Conservation (phyloP, 257 asterid species). For the Solanum dulcamara region DNA sequence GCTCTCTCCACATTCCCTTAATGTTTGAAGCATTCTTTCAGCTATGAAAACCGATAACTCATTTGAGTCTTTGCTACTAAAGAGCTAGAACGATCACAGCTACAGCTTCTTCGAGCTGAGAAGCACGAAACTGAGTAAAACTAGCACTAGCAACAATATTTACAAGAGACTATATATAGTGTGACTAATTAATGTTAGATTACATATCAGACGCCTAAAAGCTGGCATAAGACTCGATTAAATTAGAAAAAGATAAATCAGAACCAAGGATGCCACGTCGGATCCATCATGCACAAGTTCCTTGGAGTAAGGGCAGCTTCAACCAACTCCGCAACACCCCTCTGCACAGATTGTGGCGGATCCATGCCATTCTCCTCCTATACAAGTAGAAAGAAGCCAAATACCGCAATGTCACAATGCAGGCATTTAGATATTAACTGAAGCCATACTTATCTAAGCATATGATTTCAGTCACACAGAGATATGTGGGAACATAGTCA, state of each 20-base stretch:
- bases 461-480: background rate
- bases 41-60: background rate
- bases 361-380: constrained; percentile 86
- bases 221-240: background rate
- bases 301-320: constrained; percentile 93
- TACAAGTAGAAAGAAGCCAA: background rate
- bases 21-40: background rate
- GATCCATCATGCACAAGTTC: constrained; percentile 99
- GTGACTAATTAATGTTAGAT: background rate
- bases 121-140: background rate
- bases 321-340: constrained; percentile 87
- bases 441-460: background rate
- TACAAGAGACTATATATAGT: background rate
- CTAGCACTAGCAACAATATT: background rate
- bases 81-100: background rate
- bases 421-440: background rate
- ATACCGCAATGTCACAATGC: background rate
- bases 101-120: background rate
- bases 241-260: constrained; percentile 4
- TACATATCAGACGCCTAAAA: background rate
- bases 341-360: constrained; percentile 96
- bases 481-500: background rate
- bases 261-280: constrained; percentile 99
- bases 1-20: too few relatives aligned
- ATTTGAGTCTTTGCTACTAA: background rate